Base-by-base conservation (phyloP, 306 rosid genomes). In the Benincasa hispida region DNA sequence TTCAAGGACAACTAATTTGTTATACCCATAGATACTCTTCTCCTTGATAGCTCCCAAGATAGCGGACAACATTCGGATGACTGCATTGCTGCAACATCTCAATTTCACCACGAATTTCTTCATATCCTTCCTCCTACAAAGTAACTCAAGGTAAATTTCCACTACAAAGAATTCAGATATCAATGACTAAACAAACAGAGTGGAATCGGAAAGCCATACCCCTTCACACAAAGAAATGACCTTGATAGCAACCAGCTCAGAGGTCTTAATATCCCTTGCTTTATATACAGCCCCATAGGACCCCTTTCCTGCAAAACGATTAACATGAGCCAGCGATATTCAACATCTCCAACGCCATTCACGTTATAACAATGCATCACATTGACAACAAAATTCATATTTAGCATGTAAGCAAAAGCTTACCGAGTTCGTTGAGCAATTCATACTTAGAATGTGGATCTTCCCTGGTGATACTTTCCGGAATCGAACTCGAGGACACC, bases 21-120 rank as follows among this genome's bases (percentile, higher is more conserved):
- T 69, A 82, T 87, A 94, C 99, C 99, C 99, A 94, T 79, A 94
- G 99, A 86, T 90, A 92, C 82, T 94, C 99, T 81, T 94, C 99
- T 81, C 99, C 99, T 83, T 94, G 99, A 81, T 91, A 94, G 86
- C 99, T 94, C 83, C 97, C 99, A 67, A 94, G 91, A 79, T 94
- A 94, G 75, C 99, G 95, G 28, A 94, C 99, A 65, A 94, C 99
- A 83, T 94, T 94, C 0, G 99, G 99, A 87, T 94, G 99, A 82
- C 88, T 92, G 83, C 97, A 94, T 77, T 92, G 99, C 87, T 94
- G 97, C 83, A 94, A 87, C 96, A 92, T 94, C 86, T 94, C 99
- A 28, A 94, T 94, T 85, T 94, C 99, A 35, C 99, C 99, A 27
- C 97, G 92, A 65, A 94, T 94, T 86, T 94, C 99, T 75, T 94